Evolutionary conservation across 2,329 filamentous ascomycete genomes (phyloP).

Genomic region (Blastomyces emzantsi): DNA sequence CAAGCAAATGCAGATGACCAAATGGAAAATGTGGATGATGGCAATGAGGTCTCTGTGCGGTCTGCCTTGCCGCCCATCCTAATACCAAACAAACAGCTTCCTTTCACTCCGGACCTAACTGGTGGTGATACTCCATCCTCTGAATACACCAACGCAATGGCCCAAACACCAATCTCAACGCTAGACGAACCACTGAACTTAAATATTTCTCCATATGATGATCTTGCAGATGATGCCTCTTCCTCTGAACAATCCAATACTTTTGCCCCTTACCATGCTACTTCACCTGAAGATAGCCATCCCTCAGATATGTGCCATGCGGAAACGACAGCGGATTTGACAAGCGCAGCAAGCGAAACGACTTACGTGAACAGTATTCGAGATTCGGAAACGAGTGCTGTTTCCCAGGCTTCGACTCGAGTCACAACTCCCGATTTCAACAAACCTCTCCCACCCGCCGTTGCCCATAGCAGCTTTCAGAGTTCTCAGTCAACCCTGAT

Average conservation of each 20-base stretch:
- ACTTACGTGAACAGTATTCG: conserved; percentile 64
- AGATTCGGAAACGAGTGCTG: conserved; percentile 68
- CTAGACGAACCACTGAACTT: conserved; percentile 18
- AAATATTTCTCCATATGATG: conserved; percentile 13
- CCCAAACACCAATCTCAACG: conserved; percentile 24
- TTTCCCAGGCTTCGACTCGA: conserved; percentile 75
- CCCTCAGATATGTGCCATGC: conserved; percentile 44
- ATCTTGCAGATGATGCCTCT: conserved; percentile 16
- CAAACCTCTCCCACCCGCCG: conserved; percentile 49
- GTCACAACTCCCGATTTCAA: conserved; percentile 74
- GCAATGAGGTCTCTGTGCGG: conserved; percentile 19
- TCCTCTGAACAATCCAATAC: conserved; percentile 24
- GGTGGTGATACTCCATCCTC: conserved; percentile 34
- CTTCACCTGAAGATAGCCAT: conserved; percentile 27
- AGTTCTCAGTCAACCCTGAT: conserved; percentile 55
- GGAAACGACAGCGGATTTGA: conserved; percentile 55
- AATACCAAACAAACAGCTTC: conserved; percentile 32
- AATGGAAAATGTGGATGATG: background rate
- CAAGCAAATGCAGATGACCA: background rate
- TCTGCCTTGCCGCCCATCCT: conserved; percentile 39
- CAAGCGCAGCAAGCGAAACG: conserved; percentile 67
- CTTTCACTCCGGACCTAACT: conserved; percentile 30
- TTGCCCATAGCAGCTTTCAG: conserved; percentile 57
- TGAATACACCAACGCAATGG: conserved; percentile 26
- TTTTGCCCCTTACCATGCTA: conserved; percentile 29